A percentile compares a stretch with the other conserved stretches of the same genome.
Evolutionary conservation across 2,329 filamentous ascomycete genomes (phyloP).

Genomic region (Botrytis porri): DNA sequence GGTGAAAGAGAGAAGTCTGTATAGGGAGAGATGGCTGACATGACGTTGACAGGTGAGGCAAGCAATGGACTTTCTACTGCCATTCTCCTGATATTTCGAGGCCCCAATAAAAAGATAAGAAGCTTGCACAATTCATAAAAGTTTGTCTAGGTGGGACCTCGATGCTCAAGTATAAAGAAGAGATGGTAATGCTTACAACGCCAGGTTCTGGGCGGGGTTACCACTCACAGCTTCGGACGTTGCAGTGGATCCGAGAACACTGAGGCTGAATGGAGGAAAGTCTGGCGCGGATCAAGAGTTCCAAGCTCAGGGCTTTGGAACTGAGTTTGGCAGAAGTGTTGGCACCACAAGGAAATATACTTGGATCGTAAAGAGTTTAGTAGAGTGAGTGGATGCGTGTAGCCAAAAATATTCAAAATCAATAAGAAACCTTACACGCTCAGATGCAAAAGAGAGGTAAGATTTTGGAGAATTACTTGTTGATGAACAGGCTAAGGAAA

Average conservation of each 20-base stretch:
- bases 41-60: constrained; percentile 58
- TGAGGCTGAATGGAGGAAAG: constrained; percentile 16
- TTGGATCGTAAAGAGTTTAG: constrained; percentile 11
- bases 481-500: background rate
- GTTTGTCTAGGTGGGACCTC: background rate
- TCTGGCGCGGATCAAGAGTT: constrained; percentile 5
- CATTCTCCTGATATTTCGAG: constrained; percentile 41
- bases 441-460: background rate
- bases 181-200: constrained; percentile 18
- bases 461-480: background rate
- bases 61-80: constrained; percentile 61
- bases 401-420: constrained; percentile 15
- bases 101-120: constrained; percentile 8
- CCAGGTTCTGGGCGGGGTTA: constrained; percentile 19
- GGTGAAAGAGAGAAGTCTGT: constrained; percentile 55
- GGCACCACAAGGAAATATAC: constrained; percentile 1
- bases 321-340: background rate
- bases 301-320: constrained; percentile 1
- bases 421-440: background rate
- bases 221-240: constrained; percentile 15
- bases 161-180: constrained; percentile 16
- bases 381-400: constrained; percentile 13
- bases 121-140: constrained; percentile 2
- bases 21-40: constrained; percentile 52
- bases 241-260: constrained; percentile 11